Evolutionary conservation across 768 basidiomycete species (phyloP), one percentile per base, ranked within the genome.

Genomic region (Tricholoma bakamatsutake): DNA sequence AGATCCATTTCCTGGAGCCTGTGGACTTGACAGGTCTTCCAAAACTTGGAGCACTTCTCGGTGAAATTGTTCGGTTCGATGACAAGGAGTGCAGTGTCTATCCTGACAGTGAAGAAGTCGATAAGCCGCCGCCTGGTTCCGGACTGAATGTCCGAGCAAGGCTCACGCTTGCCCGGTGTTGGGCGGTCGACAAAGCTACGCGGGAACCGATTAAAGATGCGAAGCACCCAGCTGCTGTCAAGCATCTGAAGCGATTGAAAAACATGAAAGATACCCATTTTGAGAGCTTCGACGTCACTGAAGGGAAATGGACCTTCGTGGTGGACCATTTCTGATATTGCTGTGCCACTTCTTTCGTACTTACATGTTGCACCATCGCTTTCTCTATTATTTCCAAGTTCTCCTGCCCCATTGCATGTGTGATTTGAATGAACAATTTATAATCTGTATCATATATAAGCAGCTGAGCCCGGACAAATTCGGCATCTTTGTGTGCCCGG

Each of bases 51-150:
- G 84, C 87, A 37, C 81, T 99, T 31, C 77, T 93, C 4, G 96
- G 94, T n/a, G 84, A 86, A 55, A 80, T 93, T 56, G 82, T 98
- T 24, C 79, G 87, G 46, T 95, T 99, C 67, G 87, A 90, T 57
- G 87, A 93, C 68, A 90, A 90, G 76, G 93, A 95, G 68, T 90
- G 92, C 65, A 88, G 84, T 48, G 94, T 98, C 35, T 98, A 99
- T 69, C 92, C 93, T 1, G 94, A 96, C 58, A 84, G 83, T 56
- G 86, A 88, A 51, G 86, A 90, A n/a, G 81, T 80, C 46, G 85
- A 90, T 63, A 95, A 95, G 71, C 92, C 93, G 0, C 78, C 83
- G 9, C 80, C 84, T 18, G 93, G 94, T 13, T 76, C 84, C 18
- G 97, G 97, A 35, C 76, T 99, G 54, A 98, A 98, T 66, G 93